Base-by-base conservation (phyloP, 2,329 filamentous ascomycete species). In the Verticillium klebahnii region DNA sequence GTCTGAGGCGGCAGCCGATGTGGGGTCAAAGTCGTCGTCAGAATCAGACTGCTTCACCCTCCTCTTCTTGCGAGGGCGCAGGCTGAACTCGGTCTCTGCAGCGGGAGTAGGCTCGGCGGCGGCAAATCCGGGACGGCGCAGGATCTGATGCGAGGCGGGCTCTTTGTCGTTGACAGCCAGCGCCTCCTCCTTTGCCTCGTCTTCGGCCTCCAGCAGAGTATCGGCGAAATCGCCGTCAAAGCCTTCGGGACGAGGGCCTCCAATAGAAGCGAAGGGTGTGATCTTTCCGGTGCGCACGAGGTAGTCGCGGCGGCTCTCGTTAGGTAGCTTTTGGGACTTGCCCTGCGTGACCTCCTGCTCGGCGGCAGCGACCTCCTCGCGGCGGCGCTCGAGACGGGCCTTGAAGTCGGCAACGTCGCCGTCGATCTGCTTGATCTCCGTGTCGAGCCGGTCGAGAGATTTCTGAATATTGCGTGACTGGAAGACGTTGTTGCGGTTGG, bases 251-350 rank as follows among this genome's bases (percentile, higher is more conserved):
- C 87, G 78, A n/a, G 85, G 82, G 15, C 85, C 82, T 31, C 87
- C 87, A 68, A 96, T 85, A 65, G 89, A 91, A 8, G 93, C 91
- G 70, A 99, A 99, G 0, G 95, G 95, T 0, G 95, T 99, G 67
- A 99, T 98, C 77, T 98, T 98, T 64, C 95, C 95, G 0, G 94
- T 99, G 32, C 95, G 88, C 57, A 99, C 95, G 56, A 99, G 84
- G 72, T 91, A 99, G 56, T 97, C 93, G 58, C 93, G 86, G 64
- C 92, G 88, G 29, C 85, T 92, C 77, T 98, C 95, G 63, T 91
- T 91, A 1, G 91, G 87, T 61, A 94, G 76, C 60, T 85, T 86
- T 62, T 83, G 82, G 59, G 83, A 86, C 32, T 82, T 83, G 15
- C 72, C 70, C 36, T 78, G 75, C 23, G 75, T 75, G 1, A 75